Evolutionary conservation across 2,329 filamentous ascomycete genomes (phyloP).

Genomic region (Hymenoscyphus salicellus): DNA sequence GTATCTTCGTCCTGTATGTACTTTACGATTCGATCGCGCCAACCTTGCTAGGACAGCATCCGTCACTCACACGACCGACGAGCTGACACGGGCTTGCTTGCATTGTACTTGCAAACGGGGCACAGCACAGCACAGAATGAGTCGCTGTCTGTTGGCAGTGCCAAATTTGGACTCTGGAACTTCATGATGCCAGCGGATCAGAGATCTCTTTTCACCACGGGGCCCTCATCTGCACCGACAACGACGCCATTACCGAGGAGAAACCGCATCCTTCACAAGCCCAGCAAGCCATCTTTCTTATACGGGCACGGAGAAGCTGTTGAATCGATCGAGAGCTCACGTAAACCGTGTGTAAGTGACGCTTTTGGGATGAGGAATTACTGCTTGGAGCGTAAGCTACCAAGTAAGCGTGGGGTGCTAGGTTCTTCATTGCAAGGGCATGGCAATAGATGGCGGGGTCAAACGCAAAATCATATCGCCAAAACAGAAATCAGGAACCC

Average conservation of each 20-base stretch:
- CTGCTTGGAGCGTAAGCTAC: background rate
- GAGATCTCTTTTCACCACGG: background rate
- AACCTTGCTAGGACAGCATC: background rate
- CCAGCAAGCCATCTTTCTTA: background rate
- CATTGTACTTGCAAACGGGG: background rate
- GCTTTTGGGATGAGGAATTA: background rate
- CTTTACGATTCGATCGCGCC: background rate
- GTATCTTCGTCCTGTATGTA: background rate
- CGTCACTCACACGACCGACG: background rate
- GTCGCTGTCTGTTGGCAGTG: no score
- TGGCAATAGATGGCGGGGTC: background rate
- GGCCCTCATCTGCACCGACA: background rate
- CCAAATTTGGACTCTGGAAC: background rate
- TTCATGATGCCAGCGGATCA: background rate
- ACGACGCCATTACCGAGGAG: background rate
- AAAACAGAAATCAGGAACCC: background rate
- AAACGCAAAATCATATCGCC: background rate
- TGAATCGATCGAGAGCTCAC: background rate
- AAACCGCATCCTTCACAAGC: background rate
- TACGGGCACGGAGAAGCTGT: background rate
- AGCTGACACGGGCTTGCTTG: background rate
- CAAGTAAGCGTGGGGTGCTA: background rate
- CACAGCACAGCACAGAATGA: background rate
- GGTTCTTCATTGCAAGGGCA: background rate
- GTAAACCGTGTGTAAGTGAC: background rate